Evolutionary conservation across 352 stramenopile species (phyloP).

Genomic region (Pythium sp.): DNA sequence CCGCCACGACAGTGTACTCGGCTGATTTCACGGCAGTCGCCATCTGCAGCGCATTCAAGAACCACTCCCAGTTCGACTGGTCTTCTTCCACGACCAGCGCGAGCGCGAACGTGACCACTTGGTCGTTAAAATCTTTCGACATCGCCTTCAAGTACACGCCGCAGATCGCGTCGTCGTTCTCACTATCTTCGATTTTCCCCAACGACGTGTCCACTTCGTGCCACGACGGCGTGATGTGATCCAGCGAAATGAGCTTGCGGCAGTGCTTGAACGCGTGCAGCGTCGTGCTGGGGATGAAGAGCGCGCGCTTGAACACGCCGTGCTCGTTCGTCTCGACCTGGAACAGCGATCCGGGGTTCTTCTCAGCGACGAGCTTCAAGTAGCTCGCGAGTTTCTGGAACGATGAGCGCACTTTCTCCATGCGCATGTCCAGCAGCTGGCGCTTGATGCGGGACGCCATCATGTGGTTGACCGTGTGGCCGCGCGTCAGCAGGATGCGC

Average conservation of each 20-base stretch:
- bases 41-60: slow-evolving; percentile 48
- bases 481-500: slow-evolving; percentile 61
- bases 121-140: slow-evolving; percentile 77
- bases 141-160: slow-evolving; percentile 70
- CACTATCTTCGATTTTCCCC: slow-evolving; percentile 46
- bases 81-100: slow-evolving; percentile 66
- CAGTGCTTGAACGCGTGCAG: slow-evolving; percentile 54
- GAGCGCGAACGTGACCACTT: slow-evolving; percentile 60
- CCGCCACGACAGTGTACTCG: slow-evolving; percentile 70
- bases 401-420: slow-evolving; percentile 53
- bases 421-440: slow-evolving; percentile 57
- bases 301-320: slow-evolving; percentile 53
- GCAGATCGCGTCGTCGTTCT: slow-evolving; percentile 67
- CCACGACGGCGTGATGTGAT: slow-evolving; percentile 47
- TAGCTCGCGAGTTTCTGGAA: slow-evolving; percentile 71
- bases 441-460: slow-evolving; percentile 81
- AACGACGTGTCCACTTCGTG: slow-evolving; percentile 33
- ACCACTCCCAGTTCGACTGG: slow-evolving; percentile 77
- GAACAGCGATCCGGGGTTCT: slow-evolving; percentile 62
- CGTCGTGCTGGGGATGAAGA: slow-evolving; percentile 57
- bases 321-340: slow-evolving; percentile 49
- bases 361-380: slow-evolving; percentile 56
- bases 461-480: slow-evolving; percentile 82
- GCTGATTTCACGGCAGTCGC: slow-evolving; percentile 43
- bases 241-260: slow-evolving; percentile 60